These are phyloP conservation scores for Solanum ossicruentum DNA, from an alignment of 257 asterid species.

Conservation along the genomic window DNA sequence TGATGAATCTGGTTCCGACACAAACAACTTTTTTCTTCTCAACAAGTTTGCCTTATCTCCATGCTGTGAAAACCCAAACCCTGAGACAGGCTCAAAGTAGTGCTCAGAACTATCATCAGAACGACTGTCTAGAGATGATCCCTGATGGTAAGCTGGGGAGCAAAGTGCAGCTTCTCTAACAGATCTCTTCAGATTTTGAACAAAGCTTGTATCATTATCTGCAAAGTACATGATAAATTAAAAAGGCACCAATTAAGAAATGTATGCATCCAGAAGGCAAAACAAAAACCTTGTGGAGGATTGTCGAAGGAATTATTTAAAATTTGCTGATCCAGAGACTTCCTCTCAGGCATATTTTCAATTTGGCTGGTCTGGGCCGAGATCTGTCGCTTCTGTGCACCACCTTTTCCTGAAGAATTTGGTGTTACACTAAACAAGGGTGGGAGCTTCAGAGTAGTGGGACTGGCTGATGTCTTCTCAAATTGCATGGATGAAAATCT, in stretches of 20 bases:
- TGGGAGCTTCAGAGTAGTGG: constrained; percentile 85
- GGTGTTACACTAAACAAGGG: constrained; percentile 90
- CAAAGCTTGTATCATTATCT: constrained; percentile 59
- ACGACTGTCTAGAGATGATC: constrained; percentile 69
- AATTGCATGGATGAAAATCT: constrained; percentile 73
- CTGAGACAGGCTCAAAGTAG: constrained; percentile 72
- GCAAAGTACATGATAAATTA: constrained; percentile 13
- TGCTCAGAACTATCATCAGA: constrained; percentile 88
- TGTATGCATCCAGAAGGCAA: constrained; percentile 2
- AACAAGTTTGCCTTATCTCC: constrained; percentile 39
- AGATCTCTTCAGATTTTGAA: constrained; percentile 81
- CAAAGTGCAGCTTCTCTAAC: constrained; percentile 94
- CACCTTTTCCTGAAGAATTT: constrained; percentile 77
- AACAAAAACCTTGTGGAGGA: constrained; percentile 47
- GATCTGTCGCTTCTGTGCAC: constrained; percentile 55
- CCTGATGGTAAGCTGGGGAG: constrained; percentile 40
- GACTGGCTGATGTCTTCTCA: constrained; percentile 61
- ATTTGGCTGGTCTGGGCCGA: constrained; percentile 37
- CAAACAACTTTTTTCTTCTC: constrained; percentile 39
- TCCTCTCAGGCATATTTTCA: constrained; percentile 41
- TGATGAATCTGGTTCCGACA: constrained; percentile 54
- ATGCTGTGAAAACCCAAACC: constrained; percentile 54
- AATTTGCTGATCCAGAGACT: constrained; percentile 35
- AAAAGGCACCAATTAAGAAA: not conserved
- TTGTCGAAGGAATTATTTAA: constrained; percentile 27